Percentiles rank a stretch among this genome's conserved stretches.
Conservation (phyloP, 345 rosid genomes). For the Camelina sativa region DNA sequence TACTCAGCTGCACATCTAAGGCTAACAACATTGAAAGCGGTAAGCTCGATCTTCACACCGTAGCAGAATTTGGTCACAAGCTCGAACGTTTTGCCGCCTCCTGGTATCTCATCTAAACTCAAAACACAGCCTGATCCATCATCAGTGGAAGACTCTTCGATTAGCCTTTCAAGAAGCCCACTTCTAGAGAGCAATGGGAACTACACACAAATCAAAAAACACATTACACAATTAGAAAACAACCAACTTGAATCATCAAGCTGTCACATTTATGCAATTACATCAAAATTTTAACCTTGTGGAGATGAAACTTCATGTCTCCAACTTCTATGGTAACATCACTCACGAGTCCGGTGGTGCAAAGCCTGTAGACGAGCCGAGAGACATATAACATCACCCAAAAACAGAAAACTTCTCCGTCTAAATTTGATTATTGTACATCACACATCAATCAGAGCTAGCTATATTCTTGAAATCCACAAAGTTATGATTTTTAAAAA, state of each 20-base stretch:
- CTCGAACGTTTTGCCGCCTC: slow-evolving; percentile 72
- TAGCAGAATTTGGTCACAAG: slow-evolving; percentile 67
- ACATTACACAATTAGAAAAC: slow-evolving; percentile 4
- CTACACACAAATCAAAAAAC: slow-evolving; percentile 45
- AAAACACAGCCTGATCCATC: slow-evolving; percentile 52
- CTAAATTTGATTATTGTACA: not conserved
- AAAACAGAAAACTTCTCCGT: not conserved
- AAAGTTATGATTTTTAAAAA: not conserved
- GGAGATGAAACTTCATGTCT: slow-evolving; percentile 74
- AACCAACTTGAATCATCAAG: slow-evolving; percentile 4
- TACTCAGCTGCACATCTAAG: slow-evolving; percentile 80
- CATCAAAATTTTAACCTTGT: slow-evolving; percentile 58
- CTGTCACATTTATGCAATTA: not conserved
- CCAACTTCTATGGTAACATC: slow-evolving; percentile 70
- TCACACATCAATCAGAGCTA: slow-evolving; percentile 3
- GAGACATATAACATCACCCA: slow-evolving; percentile 8
- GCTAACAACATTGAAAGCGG: slow-evolving; percentile 60
- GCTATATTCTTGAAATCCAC: not conserved
- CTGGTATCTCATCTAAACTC: slow-evolving; percentile 66
- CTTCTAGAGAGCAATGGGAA: slow-evolving; percentile 80
- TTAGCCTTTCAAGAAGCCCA: slow-evolving; percentile 58
- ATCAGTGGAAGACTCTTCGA: slow-evolving; percentile 50
- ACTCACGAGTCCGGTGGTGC: slow-evolving; percentile 73
- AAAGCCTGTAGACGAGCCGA: slow-evolving; percentile 53
- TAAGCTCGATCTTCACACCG: slow-evolving; percentile 66